Conservation (phyloP, 441 rosid genomes). For the Brassica balearica region DNA sequence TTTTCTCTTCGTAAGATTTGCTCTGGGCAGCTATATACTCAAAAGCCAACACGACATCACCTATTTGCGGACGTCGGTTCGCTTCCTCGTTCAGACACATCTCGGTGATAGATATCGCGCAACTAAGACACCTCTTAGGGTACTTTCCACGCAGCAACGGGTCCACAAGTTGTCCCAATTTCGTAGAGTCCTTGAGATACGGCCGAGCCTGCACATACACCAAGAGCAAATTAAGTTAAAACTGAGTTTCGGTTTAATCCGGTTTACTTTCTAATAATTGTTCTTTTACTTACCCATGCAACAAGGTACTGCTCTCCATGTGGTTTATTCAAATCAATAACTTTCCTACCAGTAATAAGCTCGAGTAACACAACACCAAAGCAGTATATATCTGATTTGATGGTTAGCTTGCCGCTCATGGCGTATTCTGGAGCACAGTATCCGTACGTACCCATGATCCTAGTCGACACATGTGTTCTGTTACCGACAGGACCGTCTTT, state of each 20-base stretch:
- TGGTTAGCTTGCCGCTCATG: conserved; percentile 69
- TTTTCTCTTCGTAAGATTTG: conserved; percentile 43
- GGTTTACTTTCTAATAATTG: neutral
- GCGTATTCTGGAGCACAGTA: conserved; percentile 84
- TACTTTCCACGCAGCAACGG: conserved; percentile 71
- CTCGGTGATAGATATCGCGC: conserved; percentile 80
- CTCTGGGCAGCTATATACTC: conserved; percentile 73
- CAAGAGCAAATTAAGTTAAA: neutral
- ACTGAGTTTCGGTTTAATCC: neutral
- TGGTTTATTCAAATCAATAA: conserved; percentile 52
- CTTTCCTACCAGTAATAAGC: conserved; percentile 66
- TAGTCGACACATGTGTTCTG: conserved; percentile 70
- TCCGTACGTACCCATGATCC: conserved; percentile 79
- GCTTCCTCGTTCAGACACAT: conserved; percentile 95
- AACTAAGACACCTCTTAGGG: conserved; percentile 77
- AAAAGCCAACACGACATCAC: conserved; percentile 84
- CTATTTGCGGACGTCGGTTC: conserved; percentile 71
- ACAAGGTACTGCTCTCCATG: conserved; percentile 61
- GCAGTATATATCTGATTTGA: conserved; percentile 67
- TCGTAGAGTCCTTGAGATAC: conserved; percentile 68
- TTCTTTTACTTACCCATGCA: conserved; percentile 59
- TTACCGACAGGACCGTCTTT: conserved; percentile 74
- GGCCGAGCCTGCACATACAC: conserved; percentile 64
- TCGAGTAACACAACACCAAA: conserved; percentile 73
- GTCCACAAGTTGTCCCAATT: conserved; percentile 64